Percentiles rank a stretch among this genome's conserved stretches.
phyloP scores from a whole-genome alignment of 805 yeast species.

The Henningerozyma blattae region DNA sequence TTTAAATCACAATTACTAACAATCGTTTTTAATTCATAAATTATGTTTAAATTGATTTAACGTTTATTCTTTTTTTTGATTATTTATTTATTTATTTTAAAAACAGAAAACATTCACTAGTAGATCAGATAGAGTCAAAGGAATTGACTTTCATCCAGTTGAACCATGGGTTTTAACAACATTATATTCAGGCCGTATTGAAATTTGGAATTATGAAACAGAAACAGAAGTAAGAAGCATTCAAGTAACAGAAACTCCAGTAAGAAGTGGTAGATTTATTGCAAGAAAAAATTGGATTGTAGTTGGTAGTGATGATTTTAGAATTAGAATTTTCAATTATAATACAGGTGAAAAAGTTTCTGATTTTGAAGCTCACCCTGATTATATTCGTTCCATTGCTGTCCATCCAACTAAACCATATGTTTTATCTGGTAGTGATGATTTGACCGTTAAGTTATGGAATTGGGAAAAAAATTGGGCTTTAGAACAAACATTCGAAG shows the following conservation, averaged over 20 bases:
- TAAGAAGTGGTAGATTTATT: conserved; percentile 88
- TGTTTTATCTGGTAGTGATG: conserved; percentile 82
- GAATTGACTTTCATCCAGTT: conserved; percentile 93
- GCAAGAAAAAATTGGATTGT: conserved; percentile 96
- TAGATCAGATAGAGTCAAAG: conserved; percentile 94
- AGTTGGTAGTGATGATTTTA: conserved; percentile 93
- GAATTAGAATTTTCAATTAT: conserved; percentile 84
- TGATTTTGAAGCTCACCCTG: conserved; percentile 97
- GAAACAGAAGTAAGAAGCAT: conserved; percentile 68
- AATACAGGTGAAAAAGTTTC: conserved; percentile 90
- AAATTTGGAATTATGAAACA: conserved; percentile 91
- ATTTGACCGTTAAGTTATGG: conserved; percentile 86
- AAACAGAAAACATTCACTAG: conserved; percentile 67
- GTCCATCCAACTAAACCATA: conserved; percentile 92
- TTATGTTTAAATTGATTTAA: not conserved
- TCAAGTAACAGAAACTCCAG: conserved; percentile 93
- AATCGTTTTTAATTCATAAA: not conserved
- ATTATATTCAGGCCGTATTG: conserved; percentile 71
- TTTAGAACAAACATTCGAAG: conserved; percentile 81
- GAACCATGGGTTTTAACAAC: conserved; percentile 96
- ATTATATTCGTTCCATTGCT: conserved; percentile 84
- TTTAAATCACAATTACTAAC: not conserved
- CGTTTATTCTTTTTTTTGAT: not conserved
- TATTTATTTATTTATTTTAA: conserved; percentile 1
- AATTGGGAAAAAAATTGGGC: conserved; percentile 96